phyloP scores from a whole-genome alignment of 805 yeast species.

The Zygotorulaspora chibaensis region DNA sequence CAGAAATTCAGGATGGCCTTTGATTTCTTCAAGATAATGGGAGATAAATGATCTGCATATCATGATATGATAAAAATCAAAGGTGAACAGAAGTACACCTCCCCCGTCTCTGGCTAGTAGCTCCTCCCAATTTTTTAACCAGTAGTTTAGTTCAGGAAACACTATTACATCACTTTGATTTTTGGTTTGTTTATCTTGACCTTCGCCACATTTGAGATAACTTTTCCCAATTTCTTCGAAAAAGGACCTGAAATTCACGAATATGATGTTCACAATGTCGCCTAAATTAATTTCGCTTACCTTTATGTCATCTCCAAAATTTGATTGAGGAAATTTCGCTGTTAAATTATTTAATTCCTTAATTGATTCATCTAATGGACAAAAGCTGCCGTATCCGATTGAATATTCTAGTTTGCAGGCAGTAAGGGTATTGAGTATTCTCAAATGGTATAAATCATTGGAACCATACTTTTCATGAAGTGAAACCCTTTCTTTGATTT shows the following conservation, averaged over 20 bases:
- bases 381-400: conserved; percentile 43
- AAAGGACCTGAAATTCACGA: conserved; percentile 27
- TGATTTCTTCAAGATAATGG: conserved; percentile 29
- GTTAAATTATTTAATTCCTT: conserved; percentile 42
- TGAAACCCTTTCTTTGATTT: conserved; percentile 39
- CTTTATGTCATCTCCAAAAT: conserved; percentile 52
- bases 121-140: conserved; percentile 45
- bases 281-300: conserved; percentile 47
- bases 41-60: conserved; percentile 35
- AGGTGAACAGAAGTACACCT: conserved; percentile 45
- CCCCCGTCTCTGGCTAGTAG: conserved; percentile 46
- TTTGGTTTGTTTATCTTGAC: conserved; percentile 3
- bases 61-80: conserved; percentile 46
- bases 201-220: conserved; percentile 6
- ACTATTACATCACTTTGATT: conserved; percentile 12
- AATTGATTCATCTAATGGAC: conserved; percentile 25
- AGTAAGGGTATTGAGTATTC: conserved; percentile 51
- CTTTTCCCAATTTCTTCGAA: conserved; percentile 9
- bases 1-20: conserved; percentile 24
- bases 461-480: conserved; percentile 26
- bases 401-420: conserved; percentile 50
- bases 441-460: conserved; percentile 47
- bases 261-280: conserved; percentile 30
- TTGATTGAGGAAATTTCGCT: conserved; percentile 46
- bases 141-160: conserved; percentile 39